phyloP scores from a whole-genome alignment of 1,139 yeast species.

The Saccharomyces hybrid region DNA sequence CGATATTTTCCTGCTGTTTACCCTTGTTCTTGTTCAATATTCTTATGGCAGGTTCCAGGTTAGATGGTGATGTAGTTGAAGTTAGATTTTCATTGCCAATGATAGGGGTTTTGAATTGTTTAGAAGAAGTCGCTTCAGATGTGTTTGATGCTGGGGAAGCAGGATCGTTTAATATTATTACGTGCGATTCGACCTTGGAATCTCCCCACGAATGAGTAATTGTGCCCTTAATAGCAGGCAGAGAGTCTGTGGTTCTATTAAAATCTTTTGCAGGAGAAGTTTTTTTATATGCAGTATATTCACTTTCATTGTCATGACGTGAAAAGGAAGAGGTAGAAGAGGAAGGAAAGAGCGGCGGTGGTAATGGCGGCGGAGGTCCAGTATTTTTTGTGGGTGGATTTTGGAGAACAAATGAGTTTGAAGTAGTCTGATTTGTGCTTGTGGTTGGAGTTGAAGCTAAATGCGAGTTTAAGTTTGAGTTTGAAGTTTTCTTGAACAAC shows the following conservation, averaged over 20 bases:
- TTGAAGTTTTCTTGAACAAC: constrained; percentile 24
- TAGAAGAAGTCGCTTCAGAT: constrained; percentile 5
- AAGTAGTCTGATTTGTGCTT: constrained; percentile 2
- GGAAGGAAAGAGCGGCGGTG: constrained; percentile 4
- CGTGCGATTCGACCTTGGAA: constrained; percentile 15
- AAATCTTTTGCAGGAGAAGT: not conserved
- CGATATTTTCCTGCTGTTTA: not conserved
- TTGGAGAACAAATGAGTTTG: constrained; percentile 1
- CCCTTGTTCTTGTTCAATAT: not conserved
- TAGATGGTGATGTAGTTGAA: constrained; percentile 5
- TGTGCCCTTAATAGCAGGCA: constrained; percentile 35
- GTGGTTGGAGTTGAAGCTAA: not conserved
- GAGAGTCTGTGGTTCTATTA: constrained; percentile 5
- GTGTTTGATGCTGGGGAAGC: not conserved
- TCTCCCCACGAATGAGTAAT: constrained; percentile 37
- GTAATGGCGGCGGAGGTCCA: not conserved
- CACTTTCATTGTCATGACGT: not conserved
- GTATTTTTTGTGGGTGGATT: constrained; percentile 5
- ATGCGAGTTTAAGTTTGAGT: constrained; percentile 13
- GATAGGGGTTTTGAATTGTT: not conserved
- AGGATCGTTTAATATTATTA: constrained; percentile 23
- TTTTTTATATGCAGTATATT: not conserved
- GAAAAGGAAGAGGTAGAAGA: not conserved
- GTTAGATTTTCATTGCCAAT: constrained; percentile 2
- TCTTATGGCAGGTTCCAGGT: constrained; percentile 13